These are phyloP conservation scores for Sphagnum contortum DNA, from an alignment of 225 moss, liverwort and hornwort species.

Conservation along the genomic window DNA sequence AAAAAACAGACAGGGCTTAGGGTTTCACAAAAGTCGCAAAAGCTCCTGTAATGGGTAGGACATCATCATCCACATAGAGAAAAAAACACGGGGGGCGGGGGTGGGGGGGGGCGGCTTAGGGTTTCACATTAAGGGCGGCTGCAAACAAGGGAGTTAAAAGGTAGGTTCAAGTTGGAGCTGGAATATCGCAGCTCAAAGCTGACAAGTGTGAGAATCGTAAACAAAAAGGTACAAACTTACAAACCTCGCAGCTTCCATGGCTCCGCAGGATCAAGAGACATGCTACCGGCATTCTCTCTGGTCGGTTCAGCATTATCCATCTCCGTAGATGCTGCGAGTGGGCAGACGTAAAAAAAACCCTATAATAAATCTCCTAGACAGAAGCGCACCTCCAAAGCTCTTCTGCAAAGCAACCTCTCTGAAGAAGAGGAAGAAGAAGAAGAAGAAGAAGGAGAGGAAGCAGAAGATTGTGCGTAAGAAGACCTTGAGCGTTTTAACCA, in stretches of 20 bases:
- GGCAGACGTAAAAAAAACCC: no score
- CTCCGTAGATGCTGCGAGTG: conserved; percentile 14
- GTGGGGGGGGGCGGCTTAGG: no score
- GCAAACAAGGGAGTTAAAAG: neutral
- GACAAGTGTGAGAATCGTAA: neutral
- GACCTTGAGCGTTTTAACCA: no score
- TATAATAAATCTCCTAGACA: no score
- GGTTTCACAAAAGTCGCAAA: no score
- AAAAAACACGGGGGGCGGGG: neutral
- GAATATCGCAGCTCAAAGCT: neutral
- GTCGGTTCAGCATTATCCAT: conserved; percentile 33
- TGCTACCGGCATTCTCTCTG: conserved; percentile 30
- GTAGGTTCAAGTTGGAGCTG: neutral
- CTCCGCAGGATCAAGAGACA: conserved; percentile 26
- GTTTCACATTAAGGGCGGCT: neutral
- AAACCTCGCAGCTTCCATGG: conserved; percentile 52
- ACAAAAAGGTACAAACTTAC: conserved; percentile 7
- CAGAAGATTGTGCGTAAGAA: no score
- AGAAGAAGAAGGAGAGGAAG: no score
- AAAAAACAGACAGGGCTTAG: no score
- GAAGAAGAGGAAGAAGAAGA: no score
- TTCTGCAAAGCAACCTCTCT: no score
- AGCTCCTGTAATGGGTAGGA: neutral
- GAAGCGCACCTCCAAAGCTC: no score
- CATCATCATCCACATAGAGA: neutral